Conservation (phyloP, 306 rosid species). For the Hippophae gyantsensis region DNA sequence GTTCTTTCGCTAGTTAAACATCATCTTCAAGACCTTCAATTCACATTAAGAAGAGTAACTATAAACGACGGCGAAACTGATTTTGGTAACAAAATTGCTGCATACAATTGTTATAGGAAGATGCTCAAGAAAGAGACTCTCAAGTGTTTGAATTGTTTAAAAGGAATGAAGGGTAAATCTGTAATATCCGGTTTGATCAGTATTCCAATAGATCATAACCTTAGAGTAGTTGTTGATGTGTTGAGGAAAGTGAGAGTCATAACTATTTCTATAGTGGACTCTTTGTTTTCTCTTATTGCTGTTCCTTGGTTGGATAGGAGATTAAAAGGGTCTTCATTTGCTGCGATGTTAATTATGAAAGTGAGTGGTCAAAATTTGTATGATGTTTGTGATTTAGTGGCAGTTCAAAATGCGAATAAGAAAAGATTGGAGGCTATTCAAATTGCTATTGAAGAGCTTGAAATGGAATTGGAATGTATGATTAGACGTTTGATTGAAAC, state of each 20-base stretch:
- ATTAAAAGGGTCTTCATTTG: conserved; percentile 18
- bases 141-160: conserved; percentile 43
- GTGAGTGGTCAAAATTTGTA: conserved; percentile 10
- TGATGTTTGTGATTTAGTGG: conserved; percentile 31
- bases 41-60: conserved; percentile 31
- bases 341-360: conserved; percentile 25
- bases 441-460: conserved; percentile 44
- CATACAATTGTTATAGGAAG: conserved; percentile 36
- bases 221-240: conserved; percentile 44
- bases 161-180: conserved; percentile 27
- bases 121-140: conserved; percentile 44
- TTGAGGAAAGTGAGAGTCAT: conserved; percentile 42
- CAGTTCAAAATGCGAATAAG: conserved; percentile 36
- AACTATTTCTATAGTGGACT: conserved; percentile 41
- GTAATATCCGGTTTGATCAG: background rate
- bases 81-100: conserved; percentile 22
- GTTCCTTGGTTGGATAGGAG: conserved; percentile 41
- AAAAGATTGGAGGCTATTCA: conserved; percentile 45
- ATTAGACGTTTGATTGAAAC: conserved; percentile 60
- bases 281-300: conserved; percentile 39
- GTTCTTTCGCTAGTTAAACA: conserved; percentile 40
- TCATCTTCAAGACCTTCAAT: conserved; percentile 49
- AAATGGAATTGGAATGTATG: conserved; percentile 44
- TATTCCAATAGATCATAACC: conserved; percentile 21
- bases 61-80: conserved; percentile 17